These are phyloP conservation scores for Macrotyloma uniflorum DNA, from an alignment of 306 rosid species.

Conservation along the genomic window DNA sequence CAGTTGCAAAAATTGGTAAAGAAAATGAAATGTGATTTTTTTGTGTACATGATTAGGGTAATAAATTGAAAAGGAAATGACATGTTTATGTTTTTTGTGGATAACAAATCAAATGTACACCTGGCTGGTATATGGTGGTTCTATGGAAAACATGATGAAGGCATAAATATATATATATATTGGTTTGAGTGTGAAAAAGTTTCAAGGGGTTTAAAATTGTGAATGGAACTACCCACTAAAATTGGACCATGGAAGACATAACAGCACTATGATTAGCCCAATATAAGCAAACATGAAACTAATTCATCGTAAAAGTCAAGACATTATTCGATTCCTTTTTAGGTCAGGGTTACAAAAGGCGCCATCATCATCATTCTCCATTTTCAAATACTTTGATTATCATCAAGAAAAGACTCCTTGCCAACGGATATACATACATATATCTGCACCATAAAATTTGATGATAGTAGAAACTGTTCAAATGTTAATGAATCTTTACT, in stretches of 20 bases:
- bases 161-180: not conserved
- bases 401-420: not conserved
- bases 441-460: not conserved
- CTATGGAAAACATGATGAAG: not conserved
- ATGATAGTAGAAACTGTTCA: not conserved
- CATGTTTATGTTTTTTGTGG: not conserved
- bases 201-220: not conserved
- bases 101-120: not conserved
- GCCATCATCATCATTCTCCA: not conserved
- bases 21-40: not conserved
- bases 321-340: not conserved
- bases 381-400: not conserved
- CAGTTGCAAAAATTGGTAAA: not conserved
- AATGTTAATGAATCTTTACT: no score
- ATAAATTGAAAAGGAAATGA: not conserved
- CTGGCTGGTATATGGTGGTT: not conserved
- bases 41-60: not conserved
- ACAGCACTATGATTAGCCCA: not conserved
- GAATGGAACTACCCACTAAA: not conserved
- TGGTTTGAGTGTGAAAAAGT: not conserved
- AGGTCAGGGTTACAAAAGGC: not conserved
- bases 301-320: conserved; percentile 12
- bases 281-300: not conserved
- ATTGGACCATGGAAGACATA: not conserved
- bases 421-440: no score